A percentile compares a stretch with the other conserved stretches of the same genome.
phyloP scores from a whole-genome alignment of 306 rosid genomes.

The Casuarina glauca region DNA sequence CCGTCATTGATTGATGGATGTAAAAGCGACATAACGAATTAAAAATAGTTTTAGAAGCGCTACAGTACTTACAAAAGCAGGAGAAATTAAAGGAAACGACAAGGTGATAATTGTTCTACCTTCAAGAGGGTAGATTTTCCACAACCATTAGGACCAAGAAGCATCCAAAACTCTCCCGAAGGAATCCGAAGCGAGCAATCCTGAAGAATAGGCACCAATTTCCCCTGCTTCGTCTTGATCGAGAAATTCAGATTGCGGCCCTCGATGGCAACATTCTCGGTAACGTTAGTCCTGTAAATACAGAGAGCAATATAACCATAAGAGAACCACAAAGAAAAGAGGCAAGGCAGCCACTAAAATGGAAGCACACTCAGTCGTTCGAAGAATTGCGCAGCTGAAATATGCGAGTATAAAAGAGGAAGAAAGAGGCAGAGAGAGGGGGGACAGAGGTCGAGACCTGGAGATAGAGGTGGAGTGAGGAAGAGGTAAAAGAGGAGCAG shows the following conservation, averaged over 20 bases:
- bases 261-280: constrained; percentile 55
- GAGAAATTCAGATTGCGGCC: constrained; percentile 64
- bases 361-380: constrained; percentile 2
- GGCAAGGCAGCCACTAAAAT: neutral
- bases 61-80: neutral
- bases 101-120: constrained; percentile 33
- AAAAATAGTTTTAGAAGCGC: neutral
- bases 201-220: constrained; percentile 52
- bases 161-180: constrained; percentile 88
- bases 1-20: neutral
- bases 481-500: constrained; percentile 41
- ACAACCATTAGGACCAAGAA: constrained; percentile 88
- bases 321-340: neutral
- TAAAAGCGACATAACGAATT: neutral
- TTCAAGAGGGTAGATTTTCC: constrained; percentile 90
- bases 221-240: constrained; percentile 46
- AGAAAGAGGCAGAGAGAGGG: neutral
- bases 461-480: constrained; percentile 28
- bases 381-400: constrained; percentile 40
- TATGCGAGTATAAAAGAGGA: neutral
- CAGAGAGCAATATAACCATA: neutral
- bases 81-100: neutral
- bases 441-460: neutral
- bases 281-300: constrained; percentile 35
- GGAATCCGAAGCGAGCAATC: constrained; percentile 79